Base-by-base conservation (phyloP, 2,329 filamentous ascomycete genomes). In the Neofusicoccum sp. region DNA sequence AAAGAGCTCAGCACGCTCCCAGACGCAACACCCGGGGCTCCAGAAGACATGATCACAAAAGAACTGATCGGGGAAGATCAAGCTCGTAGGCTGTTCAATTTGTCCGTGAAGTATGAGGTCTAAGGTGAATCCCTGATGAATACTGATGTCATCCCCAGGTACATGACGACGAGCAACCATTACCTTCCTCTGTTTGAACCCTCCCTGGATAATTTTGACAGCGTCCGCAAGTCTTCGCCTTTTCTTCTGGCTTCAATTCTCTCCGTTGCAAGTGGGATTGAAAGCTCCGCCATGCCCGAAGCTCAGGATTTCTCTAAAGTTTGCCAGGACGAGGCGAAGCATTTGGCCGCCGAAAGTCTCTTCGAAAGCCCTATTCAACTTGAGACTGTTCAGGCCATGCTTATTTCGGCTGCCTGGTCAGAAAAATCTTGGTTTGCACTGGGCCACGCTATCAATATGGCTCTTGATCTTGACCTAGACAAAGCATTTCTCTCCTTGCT, bases 351-450 rank as follows among this genome's bases (percentile, higher is more conserved):
- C 4, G 36, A 43, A 5, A 56, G 51, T 16, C 28, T 56, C 9
- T 56, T 56, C 8, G 12, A 30, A 5, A 43, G 40, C 24, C 26
- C 26, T 12, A 38, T 28, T 2, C 28, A 7, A n/a, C 14, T 33
- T 6, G 51, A 56, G 20, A 44, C 24, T 24, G 28, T 33, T 4
- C 51, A 56, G 9, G 51, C 51, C 2, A 8, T 56, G 28, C 8
- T 56, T 1, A 43, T 56, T n/a, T 20, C 43, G n/a, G 51, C 51
- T 9, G 51, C 51, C 4, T 56, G 51, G 51, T 56, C 51, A 0
- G 51, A 56, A 30, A 56, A 56, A 11, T 43, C 51, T 4, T 56
- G 51, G 51, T 56, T 56, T 24, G 51, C 51, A 8, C 30, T 56
- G 6, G 40, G 14, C 5, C 51, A 56, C n/a, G 38, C 51, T 5